These are phyloP conservation scores for Neostapfia colusana DNA, from an alignment of 176 grass and related monocot species.

Conservation along the genomic window DNA sequence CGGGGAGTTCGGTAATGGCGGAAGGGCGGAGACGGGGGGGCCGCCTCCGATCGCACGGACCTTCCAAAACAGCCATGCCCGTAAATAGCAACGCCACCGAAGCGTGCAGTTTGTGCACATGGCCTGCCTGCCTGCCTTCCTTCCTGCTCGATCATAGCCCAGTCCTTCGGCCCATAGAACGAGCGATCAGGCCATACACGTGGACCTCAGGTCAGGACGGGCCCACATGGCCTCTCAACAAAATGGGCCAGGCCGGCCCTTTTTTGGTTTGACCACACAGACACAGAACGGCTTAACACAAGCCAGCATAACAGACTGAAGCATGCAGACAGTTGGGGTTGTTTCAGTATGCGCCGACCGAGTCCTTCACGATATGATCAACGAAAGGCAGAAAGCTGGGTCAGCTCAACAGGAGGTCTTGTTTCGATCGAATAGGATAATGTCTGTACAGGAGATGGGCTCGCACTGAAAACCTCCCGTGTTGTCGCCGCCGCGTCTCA, in stretches of 20 bases:
- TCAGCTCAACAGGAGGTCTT: too few species aligned
- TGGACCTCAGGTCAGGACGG: neutral
- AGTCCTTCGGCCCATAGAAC: neutral
- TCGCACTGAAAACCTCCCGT: conserved; percentile 22
- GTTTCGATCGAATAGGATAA: neutral
- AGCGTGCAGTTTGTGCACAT: neutral
- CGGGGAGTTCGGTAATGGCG: conserved; percentile 31
- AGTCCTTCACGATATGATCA: neutral
- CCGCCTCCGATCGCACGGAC: conserved; percentile 11
- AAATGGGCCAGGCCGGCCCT: too few species aligned
- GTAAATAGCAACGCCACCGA: conserved; percentile 33
- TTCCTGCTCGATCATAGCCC: neutral
- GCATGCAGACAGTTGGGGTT: neutral
- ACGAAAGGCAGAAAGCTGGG: too few species aligned
- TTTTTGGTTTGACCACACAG: too few species aligned
- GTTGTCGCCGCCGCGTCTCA: conserved; percentile 1
- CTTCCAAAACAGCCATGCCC: conserved; percentile 38
- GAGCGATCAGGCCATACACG: neutral
- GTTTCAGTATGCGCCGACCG: neutral
- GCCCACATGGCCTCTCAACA: neutral
- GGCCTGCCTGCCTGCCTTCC: neutral
- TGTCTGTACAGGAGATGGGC: conserved; percentile 1
- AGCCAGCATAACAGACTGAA: too few species aligned
- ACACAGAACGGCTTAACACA: too few species aligned
- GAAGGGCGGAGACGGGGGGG: neutral